Percentiles rank a stretch among this genome's conserved stretches.
Conservation (phyloP, 1,284 basidiomycete genomes). For the Heliocybe sulcata region DNA sequence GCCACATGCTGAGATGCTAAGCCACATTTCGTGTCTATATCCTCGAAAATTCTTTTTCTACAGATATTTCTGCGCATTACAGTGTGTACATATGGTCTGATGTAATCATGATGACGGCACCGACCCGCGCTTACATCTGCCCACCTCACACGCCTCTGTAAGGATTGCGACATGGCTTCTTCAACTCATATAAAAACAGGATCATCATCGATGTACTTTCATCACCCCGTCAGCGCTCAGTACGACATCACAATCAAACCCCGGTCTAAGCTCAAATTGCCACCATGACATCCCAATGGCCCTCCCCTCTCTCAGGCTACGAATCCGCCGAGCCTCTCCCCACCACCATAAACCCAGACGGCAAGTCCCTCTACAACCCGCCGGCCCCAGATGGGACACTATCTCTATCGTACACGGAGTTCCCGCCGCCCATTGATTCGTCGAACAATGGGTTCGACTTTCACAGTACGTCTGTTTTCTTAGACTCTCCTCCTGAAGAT, state of each 20-base stretch:
- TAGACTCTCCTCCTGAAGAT: not conserved
- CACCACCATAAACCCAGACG: constrained; percentile 41
- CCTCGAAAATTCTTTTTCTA: too few species aligned
- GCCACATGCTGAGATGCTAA: too few species aligned
- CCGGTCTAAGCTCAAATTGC: not conserved
- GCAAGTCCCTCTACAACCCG: constrained; percentile 49
- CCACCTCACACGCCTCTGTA: not conserved
- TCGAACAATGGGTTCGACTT: constrained; percentile 62
- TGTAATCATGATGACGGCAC: not conserved
- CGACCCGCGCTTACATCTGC: not conserved
- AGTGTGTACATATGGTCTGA: not conserved
- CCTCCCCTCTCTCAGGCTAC: constrained; percentile 37
- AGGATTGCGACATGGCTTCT: not conserved
- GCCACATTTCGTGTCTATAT: too few species aligned
- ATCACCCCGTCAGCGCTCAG: too few species aligned
- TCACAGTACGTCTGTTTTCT: constrained; percentile 37
- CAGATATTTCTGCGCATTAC: too few species aligned
- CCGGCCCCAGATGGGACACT: constrained; percentile 23
- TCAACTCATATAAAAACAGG: not conserved
- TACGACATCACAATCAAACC: too few species aligned
- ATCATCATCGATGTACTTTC: too few species aligned
- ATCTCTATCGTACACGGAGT: constrained; percentile 44
- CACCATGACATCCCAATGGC: constrained; percentile 5
- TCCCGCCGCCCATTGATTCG: constrained; percentile 43
- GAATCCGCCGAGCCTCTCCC: constrained; percentile 43